Conservation (phyloP, 148 eudicot genomes). For the Beta vulgaris region DNA sequence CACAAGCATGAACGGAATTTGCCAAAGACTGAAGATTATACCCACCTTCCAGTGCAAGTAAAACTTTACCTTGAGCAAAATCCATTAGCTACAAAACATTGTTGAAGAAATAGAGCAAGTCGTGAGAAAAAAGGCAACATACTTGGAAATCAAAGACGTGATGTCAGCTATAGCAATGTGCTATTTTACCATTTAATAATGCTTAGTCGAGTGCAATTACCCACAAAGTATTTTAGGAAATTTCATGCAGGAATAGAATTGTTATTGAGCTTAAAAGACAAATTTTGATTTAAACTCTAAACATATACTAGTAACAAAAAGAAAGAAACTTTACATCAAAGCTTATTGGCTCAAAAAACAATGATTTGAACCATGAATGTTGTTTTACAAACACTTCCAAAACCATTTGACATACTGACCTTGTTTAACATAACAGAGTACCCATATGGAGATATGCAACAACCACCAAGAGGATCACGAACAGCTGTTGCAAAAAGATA, state of each 20-base stretch:
- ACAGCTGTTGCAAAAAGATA: conserved; percentile 65
- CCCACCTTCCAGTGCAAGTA: conserved; percentile 97
- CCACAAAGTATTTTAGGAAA: background rate
- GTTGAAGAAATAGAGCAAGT: conserved; percentile 1
- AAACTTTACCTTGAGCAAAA: conserved; percentile 81
- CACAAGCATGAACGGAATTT: conserved; percentile 81
- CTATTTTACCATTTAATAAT: background rate
- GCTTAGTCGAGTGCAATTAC: background rate
- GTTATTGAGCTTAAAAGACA: background rate
- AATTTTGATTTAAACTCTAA: background rate
- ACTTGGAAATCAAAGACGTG: background rate
- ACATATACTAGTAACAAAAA: background rate
- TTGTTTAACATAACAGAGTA: conserved; percentile 76
- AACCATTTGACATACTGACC: conserved; percentile 40
- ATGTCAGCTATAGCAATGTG: background rate
- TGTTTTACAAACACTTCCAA: background rate
- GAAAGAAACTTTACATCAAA: background rate
- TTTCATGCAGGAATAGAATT: background rate
- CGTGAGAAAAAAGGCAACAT: background rate
- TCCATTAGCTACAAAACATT: conserved; percentile 65
- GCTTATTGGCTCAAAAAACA: background rate
- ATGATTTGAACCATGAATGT: background rate
- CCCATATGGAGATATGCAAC: conserved; percentile 80
- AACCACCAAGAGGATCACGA: conserved; percentile 97
- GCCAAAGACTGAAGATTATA: conserved; percentile 82